Percentiles rank a stretch among this genome's conserved stretches.
Evolutionary conservation across 352 stramenopile species (phyloP).

Genomic region (Phytophthora cajani): DNA sequence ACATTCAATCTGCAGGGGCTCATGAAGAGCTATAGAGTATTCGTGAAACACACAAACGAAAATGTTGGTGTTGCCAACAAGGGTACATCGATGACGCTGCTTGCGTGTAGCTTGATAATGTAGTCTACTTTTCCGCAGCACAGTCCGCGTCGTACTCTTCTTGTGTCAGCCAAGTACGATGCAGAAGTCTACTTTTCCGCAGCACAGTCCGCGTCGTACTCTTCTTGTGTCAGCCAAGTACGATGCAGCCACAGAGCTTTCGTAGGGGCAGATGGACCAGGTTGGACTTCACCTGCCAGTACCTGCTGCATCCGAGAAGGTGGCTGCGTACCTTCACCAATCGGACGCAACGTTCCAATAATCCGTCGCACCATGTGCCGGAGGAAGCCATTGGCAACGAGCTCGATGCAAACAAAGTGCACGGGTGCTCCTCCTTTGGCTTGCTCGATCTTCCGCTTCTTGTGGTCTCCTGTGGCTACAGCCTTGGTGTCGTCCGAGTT

Average conservation of each 20-base stretch:
- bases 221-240: slow-evolving; percentile 82
- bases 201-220: slow-evolving; percentile 65
- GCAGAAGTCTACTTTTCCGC: slow-evolving; percentile 46
- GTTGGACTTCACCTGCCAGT: slow-evolving; percentile 53
- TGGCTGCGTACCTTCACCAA: slow-evolving; percentile 74
- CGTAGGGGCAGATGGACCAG: slow-evolving; percentile 74
- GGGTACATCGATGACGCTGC: background rate
- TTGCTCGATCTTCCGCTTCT: slow-evolving; percentile 49
- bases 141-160: slow-evolving; percentile 71
- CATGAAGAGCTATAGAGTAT: slow-evolving; percentile 68
- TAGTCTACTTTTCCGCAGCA: slow-evolving; percentile 30
- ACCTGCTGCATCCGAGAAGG: slow-evolving; percentile 72
- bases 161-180: slow-evolving; percentile 85
- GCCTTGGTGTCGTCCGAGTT: slow-evolving; percentile 17
- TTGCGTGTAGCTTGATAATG: background rate
- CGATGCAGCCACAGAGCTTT: slow-evolving; percentile 87
- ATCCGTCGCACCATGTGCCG: slow-evolving; percentile 90
- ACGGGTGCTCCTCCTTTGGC: slow-evolving; percentile 32
- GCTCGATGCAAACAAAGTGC: slow-evolving; percentile 86
- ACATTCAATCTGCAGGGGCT: slow-evolving; percentile 6
- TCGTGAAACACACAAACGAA: background rate
- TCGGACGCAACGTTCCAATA: slow-evolving; percentile 77
- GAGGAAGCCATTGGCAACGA: slow-evolving; percentile 86
- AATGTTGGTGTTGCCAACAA: background rate
- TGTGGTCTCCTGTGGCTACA: slow-evolving; percentile 33